Evolutionary conservation across 768 basidiomycete species (phyloP), one percentile per base, ranked within the genome.

Genomic region (Leccinum subtestaceum): DNA sequence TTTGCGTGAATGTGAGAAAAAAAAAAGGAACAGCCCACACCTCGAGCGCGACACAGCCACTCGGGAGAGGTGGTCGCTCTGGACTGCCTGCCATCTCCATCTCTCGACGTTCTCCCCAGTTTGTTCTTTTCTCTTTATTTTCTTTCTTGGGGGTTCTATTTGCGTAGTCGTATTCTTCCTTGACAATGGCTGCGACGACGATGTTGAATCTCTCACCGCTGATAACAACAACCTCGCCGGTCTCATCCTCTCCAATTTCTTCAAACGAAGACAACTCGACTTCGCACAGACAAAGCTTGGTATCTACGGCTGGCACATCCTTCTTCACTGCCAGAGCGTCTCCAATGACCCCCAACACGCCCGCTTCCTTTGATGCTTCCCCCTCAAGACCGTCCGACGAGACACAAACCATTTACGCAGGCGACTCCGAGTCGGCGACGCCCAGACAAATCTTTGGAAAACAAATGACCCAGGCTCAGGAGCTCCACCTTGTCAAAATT

Each of bases 401-500:
- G 34, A 65, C 70, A 1, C 71, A 76, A 31, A 76, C 77, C 34
- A 55, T 71, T 4, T 29, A 50, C 36, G 63, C 60, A 34, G 61
- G 31, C 52, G 63, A 64, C 29, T 31, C 60, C 8, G 64, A 62
- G 51, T 53, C 53, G 34, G 53, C 69, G n/a, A 78, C 77, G 32
- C 72, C 77, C 11, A 55, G 75, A 27, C 76, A 75, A 50, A 61
- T 65, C 13, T 65, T 75, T 32, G 67, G 68, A 0, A 72, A 63
- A 56, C 67, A 60, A 52, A 59, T 59, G n/a, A 46, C 59, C 17
- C 67, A 67, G 23, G 57, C 78, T 15, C 80, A 83, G 63, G 82
- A 84, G 60, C 69, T 84, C 15, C 84, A 83, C 63, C 76, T 85
- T 53, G 70, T 85, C 56, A 81, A 81, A 65, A 79, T 86, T 52